Evolutionary conservation across 2,329 filamentous ascomycete genomes (phyloP), one percentile per base, ranked within the genome.

Genomic region (Aspergillus quadrilineatus): DNA sequence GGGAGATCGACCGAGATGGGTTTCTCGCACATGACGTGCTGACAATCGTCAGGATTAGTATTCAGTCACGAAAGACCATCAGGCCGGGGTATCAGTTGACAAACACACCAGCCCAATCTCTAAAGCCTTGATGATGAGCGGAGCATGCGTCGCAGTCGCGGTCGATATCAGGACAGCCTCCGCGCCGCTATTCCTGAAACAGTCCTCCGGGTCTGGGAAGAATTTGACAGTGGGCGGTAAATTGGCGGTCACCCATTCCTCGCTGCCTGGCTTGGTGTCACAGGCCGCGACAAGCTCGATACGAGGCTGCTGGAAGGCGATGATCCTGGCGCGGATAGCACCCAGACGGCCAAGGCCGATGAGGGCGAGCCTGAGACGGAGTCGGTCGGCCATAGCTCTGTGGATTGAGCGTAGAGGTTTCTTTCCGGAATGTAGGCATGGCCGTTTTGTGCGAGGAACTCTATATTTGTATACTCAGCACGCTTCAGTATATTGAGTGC

Each of bases 201-300:
- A 54, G 7, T 50, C 45, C n/a, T 57, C 32, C 6, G 50, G 55
- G 28, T 57, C 50, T 1, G 43, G 10, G 4, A 54, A 57, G 12
- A 43, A 50, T n/a, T 47, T 49, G 17, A 57, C 37, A 4, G 50
- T 29, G 2, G 55, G 2, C 0, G 55, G 55, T 22, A 57, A 39
- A 56, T 73, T 73, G 26, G 59, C 61, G n/a, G 64, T 62, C 4
- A 62, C 69, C 69, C 71, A 73, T 50, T 68, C 59, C 43, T 66
- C 68, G 30, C 57, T 65, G 3, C 67, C 69, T 10, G 68, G 64
- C 49, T 72, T 72, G 17, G 67, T 71, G 53, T 72, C 69, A 55
- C 69, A 72, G 26, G 63, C 69, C 12, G 69, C 69, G 32, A 73
- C 67, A 9, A 73, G 63, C 56, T 74, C 68, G 50, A 73, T 69